Evolutionary conservation across 129 eudicot species (phyloP).

Genomic region (Ambrosia artemisiifolia): DNA sequence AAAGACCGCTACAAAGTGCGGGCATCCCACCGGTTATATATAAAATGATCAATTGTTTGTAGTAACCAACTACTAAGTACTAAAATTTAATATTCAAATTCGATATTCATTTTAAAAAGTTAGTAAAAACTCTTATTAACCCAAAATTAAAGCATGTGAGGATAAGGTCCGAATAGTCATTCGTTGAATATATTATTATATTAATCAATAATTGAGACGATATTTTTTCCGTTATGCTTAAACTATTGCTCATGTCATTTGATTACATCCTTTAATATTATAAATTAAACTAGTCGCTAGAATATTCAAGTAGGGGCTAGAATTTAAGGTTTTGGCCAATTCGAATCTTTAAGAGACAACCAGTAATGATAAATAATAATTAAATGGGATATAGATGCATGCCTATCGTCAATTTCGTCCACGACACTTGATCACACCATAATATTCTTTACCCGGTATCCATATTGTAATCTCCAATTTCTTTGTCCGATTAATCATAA

Average conservation of each 20-base stretch:
- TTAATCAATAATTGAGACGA: slow-evolving; percentile 3
- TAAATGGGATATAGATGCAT: background rate
- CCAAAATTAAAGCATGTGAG: no score
- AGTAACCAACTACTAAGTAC: no score
- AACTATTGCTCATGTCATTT: background rate
- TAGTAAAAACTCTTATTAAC: no score
- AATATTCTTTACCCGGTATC: background rate
- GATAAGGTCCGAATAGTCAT: background rate
- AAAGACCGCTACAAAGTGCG: no score
- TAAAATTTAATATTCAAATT: no score
- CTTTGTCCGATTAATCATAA: background rate
- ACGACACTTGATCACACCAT: background rate
- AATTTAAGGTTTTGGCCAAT: background rate
- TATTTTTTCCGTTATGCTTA: background rate
- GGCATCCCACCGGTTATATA: no score
- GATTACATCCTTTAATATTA: background rate
- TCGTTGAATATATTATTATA: no score
- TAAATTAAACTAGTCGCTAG: background rate
- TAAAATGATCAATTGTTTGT: no score
- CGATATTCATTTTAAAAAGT: no score
- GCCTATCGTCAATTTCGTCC: background rate
- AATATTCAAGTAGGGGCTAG: background rate
- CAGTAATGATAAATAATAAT: background rate
- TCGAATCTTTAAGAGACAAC: background rate
- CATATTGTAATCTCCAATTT: background rate